Conservation (phyloP, 192 early-diverging fungal genomes). For the Backusella circina region DNA sequence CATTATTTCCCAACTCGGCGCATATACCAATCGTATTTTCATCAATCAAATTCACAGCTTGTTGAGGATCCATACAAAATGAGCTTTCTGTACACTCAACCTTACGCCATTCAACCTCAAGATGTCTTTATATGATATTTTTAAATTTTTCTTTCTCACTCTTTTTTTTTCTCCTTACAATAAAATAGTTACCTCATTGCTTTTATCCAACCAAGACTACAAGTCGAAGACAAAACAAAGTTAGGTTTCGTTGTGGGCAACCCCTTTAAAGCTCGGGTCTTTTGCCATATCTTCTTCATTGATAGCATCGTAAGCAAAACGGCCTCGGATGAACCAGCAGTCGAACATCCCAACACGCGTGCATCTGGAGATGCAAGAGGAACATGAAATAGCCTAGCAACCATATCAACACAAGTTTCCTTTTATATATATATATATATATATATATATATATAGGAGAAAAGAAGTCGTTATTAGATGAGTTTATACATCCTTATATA, state of each 20-base stretch:
- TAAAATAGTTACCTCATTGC: background rate
- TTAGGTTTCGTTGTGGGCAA: slow-evolving; percentile 69
- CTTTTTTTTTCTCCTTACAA: too few relatives aligned
- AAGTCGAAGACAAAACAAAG: slow-evolving; percentile 69
- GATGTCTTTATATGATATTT: slow-evolving; percentile 8
- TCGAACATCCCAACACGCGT: slow-evolving; percentile 60
- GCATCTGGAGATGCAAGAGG: slow-evolving; percentile 29
- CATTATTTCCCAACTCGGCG: slow-evolving; percentile 70
- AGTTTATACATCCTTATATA: too few relatives aligned
- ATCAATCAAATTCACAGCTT: slow-evolving; percentile 66
- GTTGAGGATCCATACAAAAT: slow-evolving; percentile 57
- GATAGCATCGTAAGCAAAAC: slow-evolving; percentile 72
- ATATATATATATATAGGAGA: too few relatives aligned
- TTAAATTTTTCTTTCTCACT: background rate
- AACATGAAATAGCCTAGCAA: slow-evolving; percentile 36
- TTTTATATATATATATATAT: background rate
- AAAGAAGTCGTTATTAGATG: too few relatives aligned
- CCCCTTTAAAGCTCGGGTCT: slow-evolving; percentile 49
- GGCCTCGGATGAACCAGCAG: slow-evolving; percentile 78
- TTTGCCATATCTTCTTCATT: slow-evolving; percentile 76
- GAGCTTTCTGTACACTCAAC: slow-evolving; percentile 28
- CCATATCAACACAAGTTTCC: slow-evolving; percentile 32
- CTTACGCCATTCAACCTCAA: slow-evolving; percentile 35
- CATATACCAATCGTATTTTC: slow-evolving; percentile 85
- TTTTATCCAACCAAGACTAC: slow-evolving; percentile 46